phyloP scores from a whole-genome alignment of 208 protist genomes.

The Tritrichomonas foetus region DNA sequence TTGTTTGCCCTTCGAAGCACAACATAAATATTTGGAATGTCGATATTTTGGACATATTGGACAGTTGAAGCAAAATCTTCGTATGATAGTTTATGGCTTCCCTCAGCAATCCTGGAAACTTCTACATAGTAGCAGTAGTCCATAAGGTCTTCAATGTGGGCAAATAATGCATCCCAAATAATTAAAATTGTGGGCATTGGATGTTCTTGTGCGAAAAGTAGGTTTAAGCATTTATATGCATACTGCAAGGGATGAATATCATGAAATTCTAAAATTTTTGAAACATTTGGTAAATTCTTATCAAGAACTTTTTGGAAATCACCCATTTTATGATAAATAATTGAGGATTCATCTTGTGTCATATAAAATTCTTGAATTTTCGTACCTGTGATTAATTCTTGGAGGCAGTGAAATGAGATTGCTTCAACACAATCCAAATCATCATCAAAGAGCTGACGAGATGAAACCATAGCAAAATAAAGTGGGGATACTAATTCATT shows the following conservation, averaged over 20 bases:
- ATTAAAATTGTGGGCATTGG: background rate
- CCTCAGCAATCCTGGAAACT: background rate
- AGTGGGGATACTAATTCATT: background rate
- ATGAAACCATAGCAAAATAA: background rate
- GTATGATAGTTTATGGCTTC: no score
- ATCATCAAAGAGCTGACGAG: background rate
- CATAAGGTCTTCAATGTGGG: background rate
- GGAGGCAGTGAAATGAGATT: background rate
- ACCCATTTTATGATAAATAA: background rate
- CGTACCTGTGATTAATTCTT: background rate
- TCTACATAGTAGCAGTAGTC: background rate
- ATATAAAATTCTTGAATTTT: background rate
- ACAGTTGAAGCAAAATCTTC: no score
- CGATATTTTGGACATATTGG: no score
- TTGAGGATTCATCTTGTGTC: background rate
- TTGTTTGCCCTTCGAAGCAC: no score
- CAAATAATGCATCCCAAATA: conserved; percentile 1
- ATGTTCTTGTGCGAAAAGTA: background rate
- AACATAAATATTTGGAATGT: no score
- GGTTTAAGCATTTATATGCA: background rate
- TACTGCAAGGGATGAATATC: background rate
- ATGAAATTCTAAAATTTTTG: background rate
- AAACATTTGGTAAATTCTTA: background rate
- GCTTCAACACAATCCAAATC: background rate
- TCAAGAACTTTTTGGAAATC: background rate